phyloP scores from a whole-genome alignment of 2,329 filamentous ascomycete genomes.

The Colletotrichum caudatum region DNA sequence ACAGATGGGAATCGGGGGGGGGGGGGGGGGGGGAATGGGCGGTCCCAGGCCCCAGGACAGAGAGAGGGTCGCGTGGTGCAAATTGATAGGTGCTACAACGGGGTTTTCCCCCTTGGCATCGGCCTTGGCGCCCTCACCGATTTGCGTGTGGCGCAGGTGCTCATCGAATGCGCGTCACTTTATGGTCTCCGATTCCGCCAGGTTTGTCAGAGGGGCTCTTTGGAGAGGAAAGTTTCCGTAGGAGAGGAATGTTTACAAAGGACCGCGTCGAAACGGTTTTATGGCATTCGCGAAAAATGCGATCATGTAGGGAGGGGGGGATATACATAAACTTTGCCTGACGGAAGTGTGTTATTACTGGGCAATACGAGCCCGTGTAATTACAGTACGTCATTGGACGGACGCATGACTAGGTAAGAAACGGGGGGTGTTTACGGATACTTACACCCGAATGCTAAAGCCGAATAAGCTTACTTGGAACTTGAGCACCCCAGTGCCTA shows the following conservation, averaged over 20 bases:
- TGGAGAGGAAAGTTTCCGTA: too few relatives aligned
- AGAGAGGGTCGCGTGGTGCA: constrained; percentile 39
- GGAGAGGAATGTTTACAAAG: background rate
- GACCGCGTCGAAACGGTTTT: background rate
- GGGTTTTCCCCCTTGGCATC: constrained; percentile 24
- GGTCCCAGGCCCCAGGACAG: constrained; percentile 2
- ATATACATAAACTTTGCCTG: background rate
- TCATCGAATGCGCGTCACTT: background rate
- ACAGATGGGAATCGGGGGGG: too few relatives aligned
- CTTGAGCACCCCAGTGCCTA: background rate
- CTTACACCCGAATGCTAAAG: background rate
- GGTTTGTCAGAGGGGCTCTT: background rate
- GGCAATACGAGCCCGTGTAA: background rate
- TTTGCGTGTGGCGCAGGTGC: background rate
- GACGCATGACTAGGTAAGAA: background rate
- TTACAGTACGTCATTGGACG: background rate
- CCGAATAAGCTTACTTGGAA: background rate
- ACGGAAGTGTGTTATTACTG: background rate
- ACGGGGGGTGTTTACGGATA: too few relatives aligned
- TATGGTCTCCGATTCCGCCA: background rate
- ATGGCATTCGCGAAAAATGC: too few relatives aligned
- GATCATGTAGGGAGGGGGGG: fast-evolving
- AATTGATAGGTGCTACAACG: constrained; percentile 34
- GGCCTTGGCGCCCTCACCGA: constrained; percentile 35
- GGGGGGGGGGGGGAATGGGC: too few relatives aligned